Conservation (phyloP, 768 basidiomycete species). For the Naematelia aurantialba region DNA sequence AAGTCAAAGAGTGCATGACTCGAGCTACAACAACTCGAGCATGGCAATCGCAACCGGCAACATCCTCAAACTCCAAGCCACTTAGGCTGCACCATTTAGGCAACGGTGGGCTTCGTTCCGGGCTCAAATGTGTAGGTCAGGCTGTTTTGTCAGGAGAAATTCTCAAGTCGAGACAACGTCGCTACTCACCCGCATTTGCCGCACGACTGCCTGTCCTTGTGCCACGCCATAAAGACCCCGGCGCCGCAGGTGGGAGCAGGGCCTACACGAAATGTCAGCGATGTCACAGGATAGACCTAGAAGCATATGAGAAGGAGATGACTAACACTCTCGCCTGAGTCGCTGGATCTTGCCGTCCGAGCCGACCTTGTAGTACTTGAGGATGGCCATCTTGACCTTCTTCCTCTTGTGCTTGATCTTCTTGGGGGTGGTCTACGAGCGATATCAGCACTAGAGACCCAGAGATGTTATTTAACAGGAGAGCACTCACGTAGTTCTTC, state of each 20-base stretch:
- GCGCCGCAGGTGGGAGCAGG: conserved; percentile 54
- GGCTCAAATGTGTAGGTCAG: conserved; percentile 51
- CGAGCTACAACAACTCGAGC: not conserved
- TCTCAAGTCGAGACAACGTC: not conserved
- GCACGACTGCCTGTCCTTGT: conserved; percentile 96
- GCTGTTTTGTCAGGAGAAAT: conserved; percentile 7
- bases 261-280: conserved; percentile 16
- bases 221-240: conserved; percentile 80
- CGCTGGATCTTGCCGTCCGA: conserved; percentile 99
- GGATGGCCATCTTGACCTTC: conserved; percentile 99
- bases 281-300: not conserved
- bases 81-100: conserved; percentile 19
- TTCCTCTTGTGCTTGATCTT: conserved; percentile 99
- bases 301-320: not conserved
- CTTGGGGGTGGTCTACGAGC: conserved; percentile 70
- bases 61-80: not conserved
- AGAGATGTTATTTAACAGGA: not conserved
- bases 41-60: not conserved
- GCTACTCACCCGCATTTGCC: conserved; percentile 55
- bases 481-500: conserved; percentile 81
- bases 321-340: conserved; percentile 89
- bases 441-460: not conserved
- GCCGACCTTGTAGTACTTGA: conserved; percentile 99
- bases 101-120: conserved; percentile 48
- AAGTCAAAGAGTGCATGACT: not conserved